Conservation (phyloP, 176 grass and related monocot species). For the Paspalum notatum region DNA sequence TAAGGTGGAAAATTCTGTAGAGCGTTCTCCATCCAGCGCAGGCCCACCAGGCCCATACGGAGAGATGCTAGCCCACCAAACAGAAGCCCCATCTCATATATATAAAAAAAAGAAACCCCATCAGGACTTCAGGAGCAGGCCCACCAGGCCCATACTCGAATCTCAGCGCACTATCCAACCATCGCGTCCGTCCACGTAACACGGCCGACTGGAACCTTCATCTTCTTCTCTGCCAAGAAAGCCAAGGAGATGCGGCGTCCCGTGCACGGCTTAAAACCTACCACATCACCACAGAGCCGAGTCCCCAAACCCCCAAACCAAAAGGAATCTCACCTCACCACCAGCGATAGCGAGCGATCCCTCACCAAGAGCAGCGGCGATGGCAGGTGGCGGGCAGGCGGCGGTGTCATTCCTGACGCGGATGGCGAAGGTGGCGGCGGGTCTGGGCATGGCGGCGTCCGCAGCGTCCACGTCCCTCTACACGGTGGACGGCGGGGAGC, state of each 20-base stretch:
- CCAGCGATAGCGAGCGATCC: not conserved
- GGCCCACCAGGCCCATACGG: not conserved
- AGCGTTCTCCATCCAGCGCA: not conserved
- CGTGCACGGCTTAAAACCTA: constrained; percentile 26
- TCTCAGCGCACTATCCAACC: not conserved
- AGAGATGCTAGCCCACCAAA: too few relatives aligned
- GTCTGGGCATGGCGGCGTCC: constrained; percentile 57
- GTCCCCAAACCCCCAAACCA: not conserved
- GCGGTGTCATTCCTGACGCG: constrained; percentile 68
- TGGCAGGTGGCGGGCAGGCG: constrained; percentile 60
- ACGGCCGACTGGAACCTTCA: constrained; percentile 2
- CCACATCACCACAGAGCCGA: not conserved
- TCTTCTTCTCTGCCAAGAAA: constrained; percentile 53
- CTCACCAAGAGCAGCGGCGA: not conserved
- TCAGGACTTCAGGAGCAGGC: too few relatives aligned
- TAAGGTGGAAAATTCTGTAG: too few relatives aligned
- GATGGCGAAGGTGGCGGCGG: constrained; percentile 54
- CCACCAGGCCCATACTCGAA: not conserved
- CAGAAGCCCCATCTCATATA: too few relatives aligned
- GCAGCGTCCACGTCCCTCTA: constrained; percentile 61
- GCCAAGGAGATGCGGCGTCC: constrained; percentile 6
- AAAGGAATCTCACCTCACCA: not conserved
- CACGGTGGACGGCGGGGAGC: constrained; percentile 89
- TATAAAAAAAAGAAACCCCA: too few relatives aligned
- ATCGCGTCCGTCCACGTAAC: not conserved